A percentile compares a stretch with the other conserved stretches of the same genome.
Evolutionary conservation across 169 alveolate genomes (phyloP).

Genomic region (Babesia sp.): DNA sequence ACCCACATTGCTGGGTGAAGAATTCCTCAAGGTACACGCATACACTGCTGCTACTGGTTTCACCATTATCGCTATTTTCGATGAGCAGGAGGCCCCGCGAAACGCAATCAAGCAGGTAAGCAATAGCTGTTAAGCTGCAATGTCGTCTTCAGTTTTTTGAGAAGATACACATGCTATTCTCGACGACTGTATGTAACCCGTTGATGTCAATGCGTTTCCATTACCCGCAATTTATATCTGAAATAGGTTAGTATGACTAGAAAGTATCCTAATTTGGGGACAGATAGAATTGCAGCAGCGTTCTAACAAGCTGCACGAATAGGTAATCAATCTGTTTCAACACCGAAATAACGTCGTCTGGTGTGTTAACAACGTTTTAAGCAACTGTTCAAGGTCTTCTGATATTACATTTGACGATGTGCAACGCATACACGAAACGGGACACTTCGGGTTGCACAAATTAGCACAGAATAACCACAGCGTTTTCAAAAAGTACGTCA

Average conservation of each 20-base stretch:
- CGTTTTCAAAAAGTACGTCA: too few relatives aligned
- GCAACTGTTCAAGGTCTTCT: too few relatives aligned
- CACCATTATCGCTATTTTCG: conserved; percentile 49
- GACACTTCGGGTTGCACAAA: too few relatives aligned
- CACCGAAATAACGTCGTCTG: too few relatives aligned
- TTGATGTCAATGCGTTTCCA: conserved; percentile 42
- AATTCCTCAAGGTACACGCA: conserved; percentile 57
- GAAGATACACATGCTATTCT: conserved; percentile 28
- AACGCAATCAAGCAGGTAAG: conserved; percentile 10
- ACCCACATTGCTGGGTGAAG: conserved; percentile 50
- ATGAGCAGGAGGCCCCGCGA: conserved; percentile 26
- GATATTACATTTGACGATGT: too few relatives aligned
- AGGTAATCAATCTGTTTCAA: too few relatives aligned
- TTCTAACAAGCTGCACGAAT: neutral
- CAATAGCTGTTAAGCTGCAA: neutral
- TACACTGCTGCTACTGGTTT: conserved; percentile 65
- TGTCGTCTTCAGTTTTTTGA: conserved; percentile 50
- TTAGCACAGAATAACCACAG: too few relatives aligned
- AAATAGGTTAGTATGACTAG: conserved; percentile 17
- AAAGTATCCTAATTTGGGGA: too few relatives aligned
- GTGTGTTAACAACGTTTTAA: too few relatives aligned
- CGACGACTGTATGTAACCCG: conserved; percentile 61
- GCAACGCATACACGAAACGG: too few relatives aligned
- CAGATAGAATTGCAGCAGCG: too few relatives aligned
- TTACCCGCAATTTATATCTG: conserved; percentile 21